These are phyloP conservation scores for Crithidia bombi DNA, from an alignment of 208 protist species.

Conservation along the genomic window DNA sequence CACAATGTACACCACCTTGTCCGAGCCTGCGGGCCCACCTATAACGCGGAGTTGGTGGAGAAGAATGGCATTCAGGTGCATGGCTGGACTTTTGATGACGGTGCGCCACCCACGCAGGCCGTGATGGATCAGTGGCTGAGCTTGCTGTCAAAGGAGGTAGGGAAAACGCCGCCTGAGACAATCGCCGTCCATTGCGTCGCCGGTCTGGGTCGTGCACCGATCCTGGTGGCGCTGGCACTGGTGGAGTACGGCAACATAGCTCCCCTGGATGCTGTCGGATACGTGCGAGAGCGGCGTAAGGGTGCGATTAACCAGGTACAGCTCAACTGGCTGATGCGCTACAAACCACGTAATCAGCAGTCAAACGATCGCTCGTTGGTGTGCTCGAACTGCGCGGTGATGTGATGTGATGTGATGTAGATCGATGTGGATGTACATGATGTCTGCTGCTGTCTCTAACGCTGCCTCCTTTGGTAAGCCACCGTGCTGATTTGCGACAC, in stretches of 20 bases:
- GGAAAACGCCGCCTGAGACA: conserved; percentile 32
- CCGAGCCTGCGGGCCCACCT: conserved; percentile 86
- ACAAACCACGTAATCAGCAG: conserved; percentile 66
- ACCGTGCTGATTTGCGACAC: too few species aligned
- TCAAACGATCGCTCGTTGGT: conserved; percentile 30
- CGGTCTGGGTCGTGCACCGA: conserved; percentile 90
- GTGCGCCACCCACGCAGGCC: conserved; percentile 77
- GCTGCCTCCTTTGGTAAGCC: too few species aligned
- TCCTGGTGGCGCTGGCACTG: conserved; percentile 90
- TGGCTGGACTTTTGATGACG: conserved; percentile 92
- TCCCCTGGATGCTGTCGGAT: conserved; percentile 81
- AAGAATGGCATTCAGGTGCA: conserved; percentile 80
- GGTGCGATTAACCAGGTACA: conserved; percentile 94
- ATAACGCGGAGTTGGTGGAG: conserved; percentile 70
- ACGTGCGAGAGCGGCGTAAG: conserved; percentile 79
- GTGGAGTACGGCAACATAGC: conserved; percentile 84
- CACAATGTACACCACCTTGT: conserved; percentile 84
- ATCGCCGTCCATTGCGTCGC: conserved; percentile 94
- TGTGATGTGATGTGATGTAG: conserved; percentile 42
- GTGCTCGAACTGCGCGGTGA: conserved; percentile 62
- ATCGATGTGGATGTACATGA: not conserved
- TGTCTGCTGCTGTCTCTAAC: not conserved
- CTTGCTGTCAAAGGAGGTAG: conserved; percentile 74
- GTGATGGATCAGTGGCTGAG: conserved; percentile 84
- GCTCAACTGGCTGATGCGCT: conserved; percentile 90